Conservation (phyloP, 495 filamentous ascomycete genomes). For the Xylaria nigripes region DNA sequence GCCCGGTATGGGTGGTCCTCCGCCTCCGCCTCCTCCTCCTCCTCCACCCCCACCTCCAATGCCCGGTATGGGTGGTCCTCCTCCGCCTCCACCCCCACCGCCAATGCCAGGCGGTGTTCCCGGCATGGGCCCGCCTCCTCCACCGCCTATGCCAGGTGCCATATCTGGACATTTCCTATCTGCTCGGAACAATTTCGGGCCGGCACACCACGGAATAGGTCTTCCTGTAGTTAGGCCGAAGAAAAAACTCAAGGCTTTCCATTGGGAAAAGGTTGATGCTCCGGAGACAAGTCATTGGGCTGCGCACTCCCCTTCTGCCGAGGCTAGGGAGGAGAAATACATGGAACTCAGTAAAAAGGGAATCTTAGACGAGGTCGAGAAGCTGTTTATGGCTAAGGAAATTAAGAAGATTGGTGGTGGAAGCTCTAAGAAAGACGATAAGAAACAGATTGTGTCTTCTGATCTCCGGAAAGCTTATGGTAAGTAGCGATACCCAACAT, state of each 20-base stretch:
- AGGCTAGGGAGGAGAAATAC: slow-evolving; percentile 91
- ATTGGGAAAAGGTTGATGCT: slow-evolving; percentile 98
- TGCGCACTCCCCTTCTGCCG: slow-evolving; percentile 65
- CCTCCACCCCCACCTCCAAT: slow-evolving; percentile 44
- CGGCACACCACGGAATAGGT: slow-evolving; percentile 35
- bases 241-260: slow-evolving; percentile 98
- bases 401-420: slow-evolving; percentile 75
- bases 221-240: slow-evolving; percentile 80
- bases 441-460: slow-evolving; percentile 93
- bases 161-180: slow-evolving; percentile 47
- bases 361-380: slow-evolving; percentile 94
- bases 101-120: slow-evolving; percentile 29
- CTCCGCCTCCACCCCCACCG: slow-evolving; percentile 55
- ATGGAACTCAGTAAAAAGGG: slow-evolving; percentile 84
- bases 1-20: slow-evolving; percentile 21
- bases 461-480: slow-evolving; percentile 84
- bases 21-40: slow-evolving; percentile 38
- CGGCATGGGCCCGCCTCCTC: slow-evolving; percentile 31
- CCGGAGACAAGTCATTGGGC: slow-evolving; percentile 96
- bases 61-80: slow-evolving; percentile 38
- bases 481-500: slow-evolving; percentile 25
- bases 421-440: slow-evolving; percentile 70
- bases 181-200: slow-evolving; percentile 32
- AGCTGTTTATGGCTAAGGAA: slow-evolving; percentile 94
- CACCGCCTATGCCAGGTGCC: slow-evolving; percentile 53